These are phyloP conservation scores for Xylariaceae sp. DNA, from an alignment of 2,329 filamentous ascomycete species.

Conservation along the genomic window DNA sequence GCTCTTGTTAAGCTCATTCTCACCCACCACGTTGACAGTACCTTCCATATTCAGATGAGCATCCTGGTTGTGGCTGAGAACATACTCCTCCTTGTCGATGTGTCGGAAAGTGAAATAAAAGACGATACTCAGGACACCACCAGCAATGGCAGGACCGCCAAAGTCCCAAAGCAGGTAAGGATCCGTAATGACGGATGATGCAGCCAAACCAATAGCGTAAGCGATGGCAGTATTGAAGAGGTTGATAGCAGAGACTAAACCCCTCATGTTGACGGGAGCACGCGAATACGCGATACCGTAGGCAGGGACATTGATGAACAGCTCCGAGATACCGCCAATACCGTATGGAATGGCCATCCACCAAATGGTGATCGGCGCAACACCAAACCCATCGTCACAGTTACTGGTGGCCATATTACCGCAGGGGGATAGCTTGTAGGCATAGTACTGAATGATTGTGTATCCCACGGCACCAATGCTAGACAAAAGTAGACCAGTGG, in stretches of 20 bases:
- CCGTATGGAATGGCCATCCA: constrained; percentile 63
- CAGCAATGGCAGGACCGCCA: constrained; percentile 53
- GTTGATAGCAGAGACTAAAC: constrained; percentile 56
- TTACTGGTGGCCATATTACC: constrained; percentile 48
- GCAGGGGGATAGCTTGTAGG: constrained; percentile 50
- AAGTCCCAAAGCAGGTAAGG: constrained; percentile 58
- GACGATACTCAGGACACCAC: constrained; percentile 49
- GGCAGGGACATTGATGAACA: constrained; percentile 59
- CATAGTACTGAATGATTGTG: constrained; percentile 49
- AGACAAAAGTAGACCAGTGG: constrained; percentile 57
- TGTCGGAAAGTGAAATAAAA: constrained; percentile 56
- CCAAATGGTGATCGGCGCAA: constrained; percentile 57
- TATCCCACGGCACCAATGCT: constrained; percentile 53
- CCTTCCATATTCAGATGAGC: constrained; percentile 45
- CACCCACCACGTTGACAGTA: constrained; percentile 48
- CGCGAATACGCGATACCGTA: constrained; percentile 59
- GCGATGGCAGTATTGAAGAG: constrained; percentile 54
- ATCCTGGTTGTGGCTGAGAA: constrained; percentile 46
- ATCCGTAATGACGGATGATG: constrained; percentile 53
- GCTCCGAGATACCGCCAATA: constrained; percentile 54
- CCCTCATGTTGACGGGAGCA: constrained; percentile 57
- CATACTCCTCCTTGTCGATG: constrained; percentile 54
- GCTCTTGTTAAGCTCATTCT: constrained; percentile 48
- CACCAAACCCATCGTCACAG: constrained; percentile 44
- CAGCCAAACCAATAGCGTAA: constrained; percentile 52